Base-by-base conservation (phyloP, 352 stramenopile species). In the Elongisporangium prolatum region DNA sequence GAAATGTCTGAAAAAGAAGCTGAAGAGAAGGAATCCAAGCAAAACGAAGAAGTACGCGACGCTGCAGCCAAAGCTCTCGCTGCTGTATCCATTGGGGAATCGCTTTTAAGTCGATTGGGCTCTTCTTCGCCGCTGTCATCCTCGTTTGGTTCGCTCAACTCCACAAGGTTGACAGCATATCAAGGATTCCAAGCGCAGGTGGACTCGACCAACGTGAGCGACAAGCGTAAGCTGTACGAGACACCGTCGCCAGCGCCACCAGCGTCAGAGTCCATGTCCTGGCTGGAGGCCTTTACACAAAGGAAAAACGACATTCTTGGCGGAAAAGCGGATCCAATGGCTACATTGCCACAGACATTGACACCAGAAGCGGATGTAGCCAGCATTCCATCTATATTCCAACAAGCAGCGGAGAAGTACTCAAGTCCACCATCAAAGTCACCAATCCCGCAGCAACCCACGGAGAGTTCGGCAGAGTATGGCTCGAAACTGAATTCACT, bases 301-400 rank as follows among this genome's bases (percentile, higher is more conserved):
- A 75, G 80, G 7, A 89, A 90, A 61, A 66, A 70, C 48, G 70
- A 86, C 34, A 92, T 92, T 24, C 69, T 90, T 17, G 64, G 74
- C 25, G 64, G 54, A 52, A 60, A 48, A 14, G 67, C 72, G 52
- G 64, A 72, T 65, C 64, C 56, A 20, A 60, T 73, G 21, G 37
- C 24, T 17, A 48, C 48, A 3, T 38, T 38, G 2, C 1, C 28
- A 38, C 28, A 38, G 3, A 5, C 3, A 38, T 38, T 3, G 50
- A 21, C 9, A 24, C 20, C 5, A 21, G 16, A 21, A 8, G 16
- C 50, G 20, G n/a, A 14, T 54, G 21, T 4, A 37, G 50, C 16
- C 50, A 54, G 22, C 50, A 21, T 20, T 13, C 50, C 22, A 3
- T 16, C 14, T 56, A 17, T 8, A 48, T 17, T 7, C 0, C 52